phyloP scores from a whole-genome alignment of 306 rosid genomes.

The Prunus persica region Prunus_persica_NCBIv2 NC_034015.1:20330001-20330500 shows the following conservation, averaged over 20 bases:
- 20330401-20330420: conserved; percentile 82
- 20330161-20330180: background rate
- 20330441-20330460: conserved; percentile 71
- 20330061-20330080: background rate
- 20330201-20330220: background rate
- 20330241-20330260: conserved; percentile 54
- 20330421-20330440: conserved; percentile 89
- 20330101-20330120: background rate
- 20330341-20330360: conserved; percentile 77
- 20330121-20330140: background rate
- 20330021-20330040: background rate
- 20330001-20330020: too few species aligned
- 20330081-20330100: background rate
- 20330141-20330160: background rate
- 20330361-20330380: conserved; percentile 82
- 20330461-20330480: conserved; percentile 66
- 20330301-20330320: conserved; percentile 96
- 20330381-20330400: conserved; percentile 77
- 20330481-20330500: conserved; percentile 57
- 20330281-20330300: conserved; percentile 89
- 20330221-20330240: conserved; percentile 12
- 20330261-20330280: conserved; percentile 87
- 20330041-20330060: background rate
- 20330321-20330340: conserved; percentile 90
- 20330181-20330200: background rate